Evolutionary conservation across 2,329 filamentous ascomycete species (phyloP), one percentile per base, ranked within the genome.

Genomic region (Hypoxylon sp.): DNA sequence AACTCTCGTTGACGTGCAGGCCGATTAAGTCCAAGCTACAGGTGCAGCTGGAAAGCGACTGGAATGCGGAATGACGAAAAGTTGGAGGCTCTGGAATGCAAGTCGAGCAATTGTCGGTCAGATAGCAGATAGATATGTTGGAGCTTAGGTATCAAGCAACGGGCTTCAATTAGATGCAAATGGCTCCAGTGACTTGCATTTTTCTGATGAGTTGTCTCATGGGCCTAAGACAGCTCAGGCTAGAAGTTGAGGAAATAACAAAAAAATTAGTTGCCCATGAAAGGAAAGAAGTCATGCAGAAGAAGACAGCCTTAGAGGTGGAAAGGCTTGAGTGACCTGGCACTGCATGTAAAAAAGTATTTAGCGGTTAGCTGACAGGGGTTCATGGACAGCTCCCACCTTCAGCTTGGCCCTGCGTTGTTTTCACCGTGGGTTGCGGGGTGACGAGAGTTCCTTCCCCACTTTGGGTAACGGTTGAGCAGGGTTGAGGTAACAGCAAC

Each of bases 371-470:
- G 38, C 46, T 60, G 40, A 48, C 68, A 68, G 65, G 62, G 59
- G 48, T 64, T 56, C 32, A 36, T 33, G 20, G 20, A 40, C 62
- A 60, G 67, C 52, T 61, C 58, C 64, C 64, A 20, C 54, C 64
- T 56, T 65, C 46, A 65, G 67, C 65, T n/a, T 67, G 55, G 46
- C 26, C 45, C 20, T 61, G 54, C 30, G 56, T 68, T 69, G 68
- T 71, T 71, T 71, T 71, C 55, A 68, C 62, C 49, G 65, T 58
- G 58, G 67, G 69, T 71, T 70, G 69, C 69, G 69, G 69, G 69
- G 69, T 71, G 65, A 71, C 69, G 67, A 62, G 68, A 33, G 52
- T 54, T 26, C 28, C 30, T 57, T 36, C 46, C 42, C 62, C 46
- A 49, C 46, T 49, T 38, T 49, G 22, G 36, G 59, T 66, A 59